Conservation (phyloP, 2,329 filamentous ascomycete genomes). For the Biscogniauxia mediterranea region DNA sequence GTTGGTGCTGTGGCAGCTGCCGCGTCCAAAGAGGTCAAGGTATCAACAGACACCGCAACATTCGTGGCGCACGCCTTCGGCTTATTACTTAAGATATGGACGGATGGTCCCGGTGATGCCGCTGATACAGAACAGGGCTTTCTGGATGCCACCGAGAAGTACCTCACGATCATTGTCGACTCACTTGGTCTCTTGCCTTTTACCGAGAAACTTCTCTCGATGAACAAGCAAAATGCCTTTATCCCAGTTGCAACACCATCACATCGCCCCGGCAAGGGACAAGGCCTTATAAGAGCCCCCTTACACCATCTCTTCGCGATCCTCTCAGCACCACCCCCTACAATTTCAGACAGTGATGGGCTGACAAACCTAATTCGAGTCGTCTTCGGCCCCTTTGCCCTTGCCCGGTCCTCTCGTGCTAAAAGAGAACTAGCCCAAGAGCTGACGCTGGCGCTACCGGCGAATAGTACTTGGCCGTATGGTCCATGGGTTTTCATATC, state of each 20-base stretch:
- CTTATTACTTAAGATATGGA: slow-evolving; percentile 70
- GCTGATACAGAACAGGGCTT: slow-evolving; percentile 48
- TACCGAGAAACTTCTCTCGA: slow-evolving; percentile 57
- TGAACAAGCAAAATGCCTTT: slow-evolving; percentile 54
- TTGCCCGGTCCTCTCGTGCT: slow-evolving; percentile 43
- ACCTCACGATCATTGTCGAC: slow-evolving; percentile 47
- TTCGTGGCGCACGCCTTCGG: slow-evolving; percentile 73
- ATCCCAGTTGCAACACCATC: slow-evolving; percentile 66
- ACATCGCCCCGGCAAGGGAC: slow-evolving; percentile 52
- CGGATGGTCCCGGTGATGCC: slow-evolving; percentile 53
- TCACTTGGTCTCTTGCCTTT: slow-evolving; percentile 60
- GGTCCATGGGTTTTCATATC: slow-evolving; percentile 53
- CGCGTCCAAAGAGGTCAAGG: slow-evolving; percentile 83
- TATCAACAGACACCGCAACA: slow-evolving; percentile 76
- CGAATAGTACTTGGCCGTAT: slow-evolving; percentile 44
- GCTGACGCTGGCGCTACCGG: slow-evolving; percentile 48
- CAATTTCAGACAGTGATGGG: slow-evolving; percentile 46
- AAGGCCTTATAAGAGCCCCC: slow-evolving; percentile 54
- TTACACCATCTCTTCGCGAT: slow-evolving; percentile 65
- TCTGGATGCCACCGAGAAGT: slow-evolving; percentile 52
- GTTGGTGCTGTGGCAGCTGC: slow-evolving; percentile 64
- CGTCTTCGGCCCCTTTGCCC: slow-evolving; percentile 59
- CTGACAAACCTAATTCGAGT: slow-evolving; percentile 46
- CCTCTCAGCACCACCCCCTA: slow-evolving; percentile 50
- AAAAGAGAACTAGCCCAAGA: slow-evolving; percentile 49